Evolutionary conservation across 345 rosid genomes (phyloP).

Genomic region (Luvunga scandens): DNA sequence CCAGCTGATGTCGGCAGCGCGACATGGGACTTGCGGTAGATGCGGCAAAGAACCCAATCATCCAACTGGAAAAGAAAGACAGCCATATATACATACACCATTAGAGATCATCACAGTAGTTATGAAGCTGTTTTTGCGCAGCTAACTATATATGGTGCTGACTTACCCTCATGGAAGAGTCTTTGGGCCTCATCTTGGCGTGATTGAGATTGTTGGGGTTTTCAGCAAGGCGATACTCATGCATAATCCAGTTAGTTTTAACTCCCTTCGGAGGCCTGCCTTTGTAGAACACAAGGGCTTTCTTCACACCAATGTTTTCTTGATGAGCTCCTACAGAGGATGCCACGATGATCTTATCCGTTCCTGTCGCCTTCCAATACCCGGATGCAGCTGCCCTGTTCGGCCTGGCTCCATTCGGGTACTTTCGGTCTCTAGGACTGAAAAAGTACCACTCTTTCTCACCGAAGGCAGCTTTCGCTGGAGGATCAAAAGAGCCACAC

Average conservation of each 20-base stretch:
- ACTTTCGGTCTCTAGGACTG: conserved; percentile 95
- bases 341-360: conserved; percentile 68
- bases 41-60: conserved; percentile 99
- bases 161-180: conserved; percentile 96
- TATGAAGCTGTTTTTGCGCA: not conserved
- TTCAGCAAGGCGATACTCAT: conserved; percentile 81
- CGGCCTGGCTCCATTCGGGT: conserved; percentile 95
- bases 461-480: conserved; percentile 74
- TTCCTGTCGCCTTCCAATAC: conserved; percentile 98
- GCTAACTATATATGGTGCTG: conserved; percentile 6
- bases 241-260: conserved; percentile 99
- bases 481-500: not conserved
- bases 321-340: conserved; percentile 28
- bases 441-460: conserved; percentile 99
- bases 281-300: conserved; percentile 88
- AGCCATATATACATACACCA: not conserved
- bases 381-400: conserved; percentile 97
- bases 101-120: no score
- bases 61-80: conserved; percentile 54
- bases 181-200: conserved; percentile 45
- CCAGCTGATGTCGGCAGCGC: conserved; percentile 40
- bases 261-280: conserved; percentile 96
- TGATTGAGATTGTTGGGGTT: conserved; percentile 19
- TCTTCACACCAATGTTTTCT: conserved; percentile 81
- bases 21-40: conserved; percentile 72